A percentile compares a stretch with the other conserved stretches of the same genome.
These are phyloP conservation scores for Aspergillus sp. DNA, from an alignment of 2,329 filamentous ascomycete species.

Conservation along the genomic window DNA sequence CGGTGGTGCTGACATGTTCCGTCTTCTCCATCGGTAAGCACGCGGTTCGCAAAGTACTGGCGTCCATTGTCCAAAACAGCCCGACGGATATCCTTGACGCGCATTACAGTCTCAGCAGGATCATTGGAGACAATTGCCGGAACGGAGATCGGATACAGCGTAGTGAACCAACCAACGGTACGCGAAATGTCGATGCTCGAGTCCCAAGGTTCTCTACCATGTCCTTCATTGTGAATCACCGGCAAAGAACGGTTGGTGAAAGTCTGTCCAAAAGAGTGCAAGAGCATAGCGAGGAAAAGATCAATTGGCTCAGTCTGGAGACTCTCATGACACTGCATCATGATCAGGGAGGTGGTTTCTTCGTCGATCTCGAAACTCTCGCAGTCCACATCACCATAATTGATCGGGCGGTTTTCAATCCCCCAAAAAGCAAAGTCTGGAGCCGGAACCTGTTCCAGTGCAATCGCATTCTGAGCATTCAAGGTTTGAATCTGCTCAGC, in stretches of 20 bases:
- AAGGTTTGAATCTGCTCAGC: constrained; percentile 58
- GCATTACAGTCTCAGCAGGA: constrained; percentile 5
- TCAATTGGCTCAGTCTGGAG: constrained; percentile 8
- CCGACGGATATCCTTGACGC: constrained; percentile 33
- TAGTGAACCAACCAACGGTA: constrained; percentile 19
- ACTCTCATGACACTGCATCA: not conserved
- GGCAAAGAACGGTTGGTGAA: constrained; percentile 11
- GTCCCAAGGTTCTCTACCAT: constrained; percentile 15
- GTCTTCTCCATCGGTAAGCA: constrained; percentile 23
- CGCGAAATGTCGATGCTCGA: constrained; percentile 9
- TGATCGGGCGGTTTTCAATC: constrained; percentile 3
- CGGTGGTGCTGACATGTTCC: constrained; percentile 10
- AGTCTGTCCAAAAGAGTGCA: constrained; percentile 8
- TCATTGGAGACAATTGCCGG: not conserved
- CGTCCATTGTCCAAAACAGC: constrained; percentile 31
- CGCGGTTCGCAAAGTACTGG: constrained; percentile 35
- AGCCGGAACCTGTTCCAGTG: constrained; percentile 37
- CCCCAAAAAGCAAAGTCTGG: constrained; percentile 32
- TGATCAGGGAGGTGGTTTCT: not conserved
- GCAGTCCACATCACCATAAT: constrained; percentile 1
- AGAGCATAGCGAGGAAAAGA: constrained; percentile 9
- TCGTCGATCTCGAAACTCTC: constrained; percentile 2
- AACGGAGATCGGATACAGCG: constrained; percentile 9
- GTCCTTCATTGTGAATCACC: constrained; percentile 15
- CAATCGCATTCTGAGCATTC: constrained; percentile 67